phyloP scores from a whole-genome alignment of 2,329 filamentous ascomycete species.

The Trichoderma breve region DNA sequence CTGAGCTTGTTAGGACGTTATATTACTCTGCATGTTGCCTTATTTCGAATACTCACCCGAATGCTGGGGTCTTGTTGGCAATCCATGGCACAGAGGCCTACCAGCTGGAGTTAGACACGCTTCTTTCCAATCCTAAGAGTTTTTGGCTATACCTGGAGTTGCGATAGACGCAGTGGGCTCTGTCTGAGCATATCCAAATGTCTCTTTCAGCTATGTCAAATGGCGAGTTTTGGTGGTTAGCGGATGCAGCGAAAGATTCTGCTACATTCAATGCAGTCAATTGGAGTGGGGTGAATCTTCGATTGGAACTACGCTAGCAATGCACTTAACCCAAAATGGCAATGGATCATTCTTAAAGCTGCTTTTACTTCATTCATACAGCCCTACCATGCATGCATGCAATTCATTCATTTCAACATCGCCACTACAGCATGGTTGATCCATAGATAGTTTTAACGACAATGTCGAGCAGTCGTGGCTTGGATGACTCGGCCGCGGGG shows the following conservation, averaged over 20 bases:
- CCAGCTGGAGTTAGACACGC: neutral
- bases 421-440: neutral
- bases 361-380: neutral
- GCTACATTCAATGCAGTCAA: neutral
- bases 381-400: neutral
- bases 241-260: constrained; percentile 6
- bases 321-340: neutral
- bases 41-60: neutral
- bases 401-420: neutral
- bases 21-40: neutral
- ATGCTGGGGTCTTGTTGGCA: neutral
- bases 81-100: constrained; percentile 13
- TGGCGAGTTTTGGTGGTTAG: neutral
- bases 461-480: neutral
- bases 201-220: neutral
- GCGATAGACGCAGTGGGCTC: constrained; percentile 28
- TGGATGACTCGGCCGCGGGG: neutral
- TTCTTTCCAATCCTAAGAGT: neutral
- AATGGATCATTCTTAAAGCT: neutral
- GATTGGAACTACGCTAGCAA: neutral
- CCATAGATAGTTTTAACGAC: neutral
- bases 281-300: neutral
- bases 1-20: neutral
- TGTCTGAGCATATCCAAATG: constrained; percentile 30
- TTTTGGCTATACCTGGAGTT: constrained; percentile 26